Conservation (phyloP, 2,329 filamentous ascomycete genomes). For the Ramularia endophylla region DNA sequence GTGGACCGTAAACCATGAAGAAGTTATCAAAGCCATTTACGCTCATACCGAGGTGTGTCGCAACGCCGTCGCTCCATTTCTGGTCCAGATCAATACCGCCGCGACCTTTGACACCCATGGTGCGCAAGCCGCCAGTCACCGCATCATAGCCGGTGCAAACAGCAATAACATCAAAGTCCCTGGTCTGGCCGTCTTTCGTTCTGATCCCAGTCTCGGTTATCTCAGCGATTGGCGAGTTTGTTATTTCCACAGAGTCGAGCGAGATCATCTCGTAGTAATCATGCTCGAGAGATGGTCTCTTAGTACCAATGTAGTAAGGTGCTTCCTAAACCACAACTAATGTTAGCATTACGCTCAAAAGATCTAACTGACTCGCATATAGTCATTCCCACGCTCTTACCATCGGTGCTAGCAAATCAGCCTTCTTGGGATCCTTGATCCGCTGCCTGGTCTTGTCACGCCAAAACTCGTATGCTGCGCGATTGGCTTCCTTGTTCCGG, state of each 20-base stretch:
- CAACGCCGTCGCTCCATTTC: constrained; percentile 38
- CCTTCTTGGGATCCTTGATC: constrained; percentile 40
- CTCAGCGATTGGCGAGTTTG: constrained; percentile 37
- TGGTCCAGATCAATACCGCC: constrained; percentile 35
- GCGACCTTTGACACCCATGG: constrained; percentile 32
- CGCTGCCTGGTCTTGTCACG: constrained; percentile 38
- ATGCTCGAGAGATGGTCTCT: constrained; percentile 41
- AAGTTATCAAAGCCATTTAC: constrained; percentile 32
- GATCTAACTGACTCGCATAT: too few species aligned
- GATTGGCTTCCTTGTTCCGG: constrained; percentile 8
- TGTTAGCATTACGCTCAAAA: too few species aligned
- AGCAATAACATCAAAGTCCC: constrained; percentile 37
- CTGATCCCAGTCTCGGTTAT: constrained; percentile 41
- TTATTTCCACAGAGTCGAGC: constrained; percentile 36
- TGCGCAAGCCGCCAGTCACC: constrained; percentile 30
- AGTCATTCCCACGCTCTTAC: too few species aligned
- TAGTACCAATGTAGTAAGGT: constrained; percentile 40
- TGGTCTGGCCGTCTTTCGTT: constrained; percentile 34
- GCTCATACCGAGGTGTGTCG: constrained; percentile 36
- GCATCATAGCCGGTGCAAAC: constrained; percentile 42
- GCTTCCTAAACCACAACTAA: too few species aligned
- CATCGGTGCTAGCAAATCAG: constrained; percentile 42
- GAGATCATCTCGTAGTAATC: constrained; percentile 43
- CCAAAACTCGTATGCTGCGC: constrained; percentile 37
- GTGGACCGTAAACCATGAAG: constrained; percentile 24